A percentile compares a stretch with the other conserved stretches of the same genome.
phyloP scores from a whole-genome alignment of 2,329 filamentous ascomycete species.

The Pseudogymnoascus sp. region DNA sequence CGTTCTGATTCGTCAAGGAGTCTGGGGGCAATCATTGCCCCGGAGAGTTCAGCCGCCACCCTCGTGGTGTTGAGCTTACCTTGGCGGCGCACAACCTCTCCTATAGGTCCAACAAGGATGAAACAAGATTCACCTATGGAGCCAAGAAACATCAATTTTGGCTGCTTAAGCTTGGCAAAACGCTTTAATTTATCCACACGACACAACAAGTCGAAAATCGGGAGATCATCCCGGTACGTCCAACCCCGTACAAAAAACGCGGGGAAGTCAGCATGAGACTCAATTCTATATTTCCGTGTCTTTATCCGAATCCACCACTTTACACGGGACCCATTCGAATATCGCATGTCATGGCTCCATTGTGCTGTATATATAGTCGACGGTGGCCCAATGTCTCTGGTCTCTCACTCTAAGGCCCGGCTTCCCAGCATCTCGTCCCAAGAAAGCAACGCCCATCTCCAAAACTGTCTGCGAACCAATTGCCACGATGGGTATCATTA shows the following conservation, averaged over 20 bases:
- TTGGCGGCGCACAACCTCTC: not conserved
- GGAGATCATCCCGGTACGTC: constrained; percentile 3
- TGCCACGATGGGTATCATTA: constrained; percentile 6
- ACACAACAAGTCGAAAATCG: constrained; percentile 3
- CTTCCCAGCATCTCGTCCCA: not conserved
- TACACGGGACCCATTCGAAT: not conserved
- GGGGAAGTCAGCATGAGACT: constrained; percentile 4
- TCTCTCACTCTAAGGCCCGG: not conserved
- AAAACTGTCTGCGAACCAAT: not conserved
- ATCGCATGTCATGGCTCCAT: constrained; percentile 1
- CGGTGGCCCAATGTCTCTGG: not conserved
- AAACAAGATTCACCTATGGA: not conserved
- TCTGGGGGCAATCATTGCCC: not conserved
- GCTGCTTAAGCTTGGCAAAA: not conserved
- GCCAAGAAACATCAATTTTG: constrained; percentile 2
- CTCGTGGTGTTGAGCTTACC: not conserved
- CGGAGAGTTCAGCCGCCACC: not conserved
- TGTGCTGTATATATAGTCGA: constrained; percentile 7
- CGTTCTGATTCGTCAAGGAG: not conserved
- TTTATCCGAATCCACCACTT: constrained; percentile 5
- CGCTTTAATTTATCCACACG: not conserved
- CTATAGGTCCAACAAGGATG: not conserved
- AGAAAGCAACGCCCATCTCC: not conserved
- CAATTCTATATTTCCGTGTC: constrained; percentile 5
- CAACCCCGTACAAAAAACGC: constrained; percentile 5